phyloP scores from a whole-genome alignment of 192 early-diverging fungal species.

The Podila horticola region DNA sequence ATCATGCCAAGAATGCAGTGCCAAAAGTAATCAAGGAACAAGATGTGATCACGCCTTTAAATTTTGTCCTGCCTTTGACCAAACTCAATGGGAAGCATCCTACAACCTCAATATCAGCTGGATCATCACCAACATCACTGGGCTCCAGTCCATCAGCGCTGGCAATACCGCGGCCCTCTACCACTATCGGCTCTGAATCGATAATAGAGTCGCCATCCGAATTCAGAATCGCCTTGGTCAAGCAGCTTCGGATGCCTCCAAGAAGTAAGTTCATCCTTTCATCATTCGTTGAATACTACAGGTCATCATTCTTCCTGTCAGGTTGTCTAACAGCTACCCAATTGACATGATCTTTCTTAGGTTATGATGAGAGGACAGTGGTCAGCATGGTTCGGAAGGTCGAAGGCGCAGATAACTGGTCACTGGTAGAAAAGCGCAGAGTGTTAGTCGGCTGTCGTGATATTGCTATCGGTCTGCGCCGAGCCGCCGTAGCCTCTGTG shows the following conservation, averaged over 20 bases:
- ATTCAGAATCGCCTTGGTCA: constrained; percentile 9
- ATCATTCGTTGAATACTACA: neutral
- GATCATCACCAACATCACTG: too few species aligned
- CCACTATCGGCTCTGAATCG: neutral
- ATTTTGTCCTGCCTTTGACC: too few species aligned
- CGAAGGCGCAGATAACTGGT: constrained; percentile 24
- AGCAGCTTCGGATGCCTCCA: constrained; percentile 23
- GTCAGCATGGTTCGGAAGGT: constrained; percentile 20
- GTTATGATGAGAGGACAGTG: constrained; percentile 16
- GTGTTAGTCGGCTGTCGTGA: constrained; percentile 5
- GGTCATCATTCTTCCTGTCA: neutral
- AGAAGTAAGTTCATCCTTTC: constrained; percentile 6
- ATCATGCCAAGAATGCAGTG: neutral
- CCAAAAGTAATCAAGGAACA: too few species aligned
- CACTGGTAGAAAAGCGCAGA: constrained; percentile 19
- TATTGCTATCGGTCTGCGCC: constrained; percentile 29
- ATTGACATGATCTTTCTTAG: neutral
- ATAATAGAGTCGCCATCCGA: constrained; percentile 5
- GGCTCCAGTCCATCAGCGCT: too few species aligned
- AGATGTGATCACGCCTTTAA: too few species aligned
- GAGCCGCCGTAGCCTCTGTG: constrained; percentile 6
- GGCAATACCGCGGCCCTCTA: too few species aligned
- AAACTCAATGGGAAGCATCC: too few species aligned
- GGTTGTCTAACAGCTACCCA: neutral
- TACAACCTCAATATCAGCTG: too few species aligned